phyloP scores from a whole-genome alignment of 805 yeast species.

The Hanseniaspora lachancei region DNA sequence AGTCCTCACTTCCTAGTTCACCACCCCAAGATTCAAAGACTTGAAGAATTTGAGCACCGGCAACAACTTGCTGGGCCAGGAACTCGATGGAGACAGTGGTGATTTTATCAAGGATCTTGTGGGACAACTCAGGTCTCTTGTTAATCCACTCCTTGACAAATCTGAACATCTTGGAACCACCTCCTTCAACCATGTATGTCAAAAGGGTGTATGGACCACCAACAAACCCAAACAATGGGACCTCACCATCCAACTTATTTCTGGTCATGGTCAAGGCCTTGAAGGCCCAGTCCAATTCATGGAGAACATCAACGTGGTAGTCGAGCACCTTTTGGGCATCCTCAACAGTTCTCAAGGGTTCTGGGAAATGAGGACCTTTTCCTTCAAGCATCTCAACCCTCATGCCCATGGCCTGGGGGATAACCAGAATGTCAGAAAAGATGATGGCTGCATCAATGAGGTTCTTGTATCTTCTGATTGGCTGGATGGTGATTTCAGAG shows the following conservation, averaged over 20 bases:
- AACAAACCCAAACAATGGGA: constrained; percentile 86
- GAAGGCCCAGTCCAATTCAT: constrained; percentile 87
- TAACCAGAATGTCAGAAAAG: constrained; percentile 85
- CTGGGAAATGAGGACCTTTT: constrained; percentile 84
- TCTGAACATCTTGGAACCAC: constrained; percentile 83
- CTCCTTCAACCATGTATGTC: constrained; percentile 96
- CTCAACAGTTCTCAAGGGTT: constrained; percentile 63
- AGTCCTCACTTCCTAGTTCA: constrained; percentile 82
- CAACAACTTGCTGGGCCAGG: constrained; percentile 83
- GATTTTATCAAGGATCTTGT: constrained; percentile 55
- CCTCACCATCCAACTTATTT: constrained; percentile 71
- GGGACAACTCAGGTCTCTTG: constrained; percentile 59
- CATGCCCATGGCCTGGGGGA: constrained; percentile 98
- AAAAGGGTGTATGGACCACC: constrained; percentile 98
- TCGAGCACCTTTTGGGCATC: constrained; percentile 47
- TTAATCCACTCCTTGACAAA: constrained; percentile 88
- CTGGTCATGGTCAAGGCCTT: constrained; percentile 88
- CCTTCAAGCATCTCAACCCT: constrained; percentile 87
- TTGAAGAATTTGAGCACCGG: constrained; percentile 97
- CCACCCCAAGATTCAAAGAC: constrained; percentile 98
- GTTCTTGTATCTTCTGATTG: constrained; percentile 78
- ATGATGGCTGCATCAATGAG: constrained; percentile 93
- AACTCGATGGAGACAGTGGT: constrained; percentile 87
- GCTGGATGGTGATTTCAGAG: constrained; percentile 87
- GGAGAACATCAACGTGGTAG: constrained; percentile 54